Evolutionary conservation across 1,284 basidiomycete species (phyloP).

Genomic region (Inonotus hispidus): DNA sequence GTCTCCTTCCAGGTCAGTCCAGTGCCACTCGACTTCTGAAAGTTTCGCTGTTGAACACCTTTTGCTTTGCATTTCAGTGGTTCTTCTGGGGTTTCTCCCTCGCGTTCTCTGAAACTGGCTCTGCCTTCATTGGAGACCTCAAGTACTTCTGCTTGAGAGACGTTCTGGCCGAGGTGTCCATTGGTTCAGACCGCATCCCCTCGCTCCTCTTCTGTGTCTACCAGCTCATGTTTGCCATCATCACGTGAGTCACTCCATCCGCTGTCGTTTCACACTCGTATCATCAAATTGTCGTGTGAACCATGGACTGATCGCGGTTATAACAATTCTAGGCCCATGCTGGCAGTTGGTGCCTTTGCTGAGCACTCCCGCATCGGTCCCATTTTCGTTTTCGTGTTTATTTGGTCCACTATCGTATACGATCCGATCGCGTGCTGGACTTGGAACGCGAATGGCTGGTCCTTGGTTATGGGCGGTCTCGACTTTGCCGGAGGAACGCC

Average conservation of each 20-base stretch:
- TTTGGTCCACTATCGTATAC: conserved; percentile 93
- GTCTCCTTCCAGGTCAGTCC: conserved; percentile 66
- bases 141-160: conserved; percentile 82
- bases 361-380: conserved; percentile 89
- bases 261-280: not conserved
- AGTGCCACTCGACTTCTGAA: not conserved
- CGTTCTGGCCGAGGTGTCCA: conserved; percentile 74
- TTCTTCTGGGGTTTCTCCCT: conserved; percentile 74
- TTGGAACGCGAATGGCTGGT: conserved; percentile 91
- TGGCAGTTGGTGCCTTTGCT: conserved; percentile 88
- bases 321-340: conserved; percentile 50
- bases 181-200: conserved; percentile 70
- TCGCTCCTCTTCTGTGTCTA: conserved; percentile 85
- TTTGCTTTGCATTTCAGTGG: conserved; percentile 37
- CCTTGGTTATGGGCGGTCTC: conserved; percentile 70
- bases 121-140: conserved; percentile 57
- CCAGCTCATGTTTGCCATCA: conserved; percentile 86
- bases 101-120: conserved; percentile 61
- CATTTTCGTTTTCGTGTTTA: conserved; percentile 82
- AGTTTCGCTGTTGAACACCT: not conserved
- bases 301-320: not conserved
- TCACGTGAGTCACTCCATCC: conserved; percentile 49
- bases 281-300: not conserved
- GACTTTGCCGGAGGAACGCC: conserved; percentile 91
- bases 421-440: conserved; percentile 94